Percentiles rank a stretch among this genome's conserved stretches.
phyloP scores from a whole-genome alignment of 805 yeast species.

The Myxozyma melibiosi region DNA sequence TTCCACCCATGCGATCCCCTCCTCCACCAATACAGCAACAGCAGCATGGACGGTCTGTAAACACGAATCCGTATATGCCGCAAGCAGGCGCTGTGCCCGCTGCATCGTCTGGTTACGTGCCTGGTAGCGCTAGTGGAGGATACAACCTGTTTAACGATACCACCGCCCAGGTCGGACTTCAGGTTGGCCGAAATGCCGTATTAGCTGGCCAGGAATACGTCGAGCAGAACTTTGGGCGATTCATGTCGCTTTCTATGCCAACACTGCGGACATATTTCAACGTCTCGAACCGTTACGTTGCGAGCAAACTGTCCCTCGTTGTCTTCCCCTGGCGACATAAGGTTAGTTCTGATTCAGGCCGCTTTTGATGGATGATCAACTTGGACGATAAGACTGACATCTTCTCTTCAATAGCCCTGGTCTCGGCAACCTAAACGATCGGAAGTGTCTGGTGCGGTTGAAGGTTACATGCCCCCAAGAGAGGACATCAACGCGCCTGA shows the following conservation, averaged over 20 bases:
- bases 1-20: slow-evolving; percentile 44
- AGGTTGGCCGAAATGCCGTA: slow-evolving; percentile 83
- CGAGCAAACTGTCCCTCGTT: slow-evolving; percentile 69
- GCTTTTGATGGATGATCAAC: slow-evolving; percentile 48
- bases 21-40: slow-evolving; percentile 36
- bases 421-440: slow-evolving; percentile 41
- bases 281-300: slow-evolving; percentile 85
- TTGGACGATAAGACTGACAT: slow-evolving; percentile 4
- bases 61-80: slow-evolving; percentile 21
- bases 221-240: slow-evolving; percentile 64
- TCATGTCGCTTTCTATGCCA: slow-evolving; percentile 47
- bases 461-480: slow-evolving; percentile 69
- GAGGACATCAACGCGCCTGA: slow-evolving; percentile 96
- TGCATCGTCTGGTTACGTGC: slow-evolving; percentile 1
- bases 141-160: slow-evolving; percentile 67
- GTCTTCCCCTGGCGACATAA: slow-evolving; percentile 83
- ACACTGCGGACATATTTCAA: slow-evolving; percentile 85
- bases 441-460: slow-evolving; percentile 45
- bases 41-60: slow-evolving; percentile 10
- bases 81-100: slow-evolving; percentile 6
- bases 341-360: slow-evolving; percentile 46
- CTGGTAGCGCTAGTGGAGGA: slow-evolving; percentile 12
- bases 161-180: slow-evolving; percentile 80
- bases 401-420: slow-evolving; percentile 31
- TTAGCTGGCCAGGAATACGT: slow-evolving; percentile 77